Evolutionary conservation across 495 filamentous ascomycete genomes (phyloP).

Genomic region (Trichoderma gamsii): DNA sequence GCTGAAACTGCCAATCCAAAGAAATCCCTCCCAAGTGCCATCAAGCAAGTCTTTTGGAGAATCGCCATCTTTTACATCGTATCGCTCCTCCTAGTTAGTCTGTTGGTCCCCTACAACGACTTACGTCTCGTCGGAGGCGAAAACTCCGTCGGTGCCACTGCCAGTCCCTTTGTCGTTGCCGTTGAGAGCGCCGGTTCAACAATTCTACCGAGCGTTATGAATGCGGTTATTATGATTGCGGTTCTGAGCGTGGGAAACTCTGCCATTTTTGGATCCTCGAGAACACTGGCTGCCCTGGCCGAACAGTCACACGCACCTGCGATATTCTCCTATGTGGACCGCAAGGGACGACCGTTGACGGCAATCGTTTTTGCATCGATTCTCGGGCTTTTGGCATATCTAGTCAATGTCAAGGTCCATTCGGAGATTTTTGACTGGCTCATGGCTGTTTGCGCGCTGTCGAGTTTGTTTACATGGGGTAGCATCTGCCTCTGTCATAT

Average conservation of each 20-base stretch:
- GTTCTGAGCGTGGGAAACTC: constrained; percentile 64
- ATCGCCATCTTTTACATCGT: constrained; percentile 59
- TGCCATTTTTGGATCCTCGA: constrained; percentile 63
- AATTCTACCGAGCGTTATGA: constrained; percentile 60
- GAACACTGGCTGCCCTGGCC: constrained; percentile 61
- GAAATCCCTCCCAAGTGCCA: constrained; percentile 36
- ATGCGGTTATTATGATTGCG: constrained; percentile 61
- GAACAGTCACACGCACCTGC: constrained; percentile 63
- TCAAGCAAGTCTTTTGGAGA: constrained; percentile 40
- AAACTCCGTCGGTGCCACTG: neutral
- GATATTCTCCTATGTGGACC: constrained; percentile 63
- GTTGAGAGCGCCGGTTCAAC: constrained; percentile 55
- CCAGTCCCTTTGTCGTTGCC: constrained; percentile 52
- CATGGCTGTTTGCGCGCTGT: constrained; percentile 47
- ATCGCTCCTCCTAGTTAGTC: constrained; percentile 52
- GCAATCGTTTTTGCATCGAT: constrained; percentile 54
- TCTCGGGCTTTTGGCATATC: constrained; percentile 63
- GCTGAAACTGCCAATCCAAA: constrained; percentile 54
- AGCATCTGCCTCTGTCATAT: constrained; percentile 51
- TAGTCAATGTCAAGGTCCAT: constrained; percentile 52
- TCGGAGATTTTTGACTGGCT: constrained; percentile 60
- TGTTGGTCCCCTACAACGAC: constrained; percentile 52
- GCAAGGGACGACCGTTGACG: constrained; percentile 59
- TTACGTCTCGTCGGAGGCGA: constrained; percentile 25
- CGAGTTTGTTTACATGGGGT: constrained; percentile 53